Percentiles rank a stretch among this genome's conserved stretches.
Evolutionary conservation across 73 alveolate genomes (phyloP).

Genomic region (Diophrys sp.): DNA sequence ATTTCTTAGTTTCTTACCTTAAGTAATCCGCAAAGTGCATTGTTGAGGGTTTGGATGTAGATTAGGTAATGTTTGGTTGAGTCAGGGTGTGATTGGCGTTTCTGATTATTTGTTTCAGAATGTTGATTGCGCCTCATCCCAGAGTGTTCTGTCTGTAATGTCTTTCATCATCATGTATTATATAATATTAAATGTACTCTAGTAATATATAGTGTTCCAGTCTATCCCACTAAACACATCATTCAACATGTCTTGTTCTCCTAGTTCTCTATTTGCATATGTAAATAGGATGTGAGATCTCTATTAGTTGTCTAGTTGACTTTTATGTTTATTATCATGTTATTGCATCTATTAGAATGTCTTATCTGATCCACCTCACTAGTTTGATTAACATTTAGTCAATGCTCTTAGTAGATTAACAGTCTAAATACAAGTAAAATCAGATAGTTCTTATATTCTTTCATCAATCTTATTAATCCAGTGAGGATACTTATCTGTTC

Average conservation of each 20-base stretch:
- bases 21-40: too few relatives aligned
- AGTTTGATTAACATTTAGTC: not conserved
- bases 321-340: not conserved
- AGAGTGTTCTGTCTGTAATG: not conserved
- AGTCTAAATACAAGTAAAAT: not conserved
- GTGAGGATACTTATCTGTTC: not conserved
- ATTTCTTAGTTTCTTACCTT: too few relatives aligned
- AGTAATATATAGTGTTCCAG: too few relatives aligned
- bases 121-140: too few relatives aligned
- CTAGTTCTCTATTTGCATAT: not conserved
- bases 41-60: too few relatives aligned
- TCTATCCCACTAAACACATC: not conserved
- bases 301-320: not conserved
- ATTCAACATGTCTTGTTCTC: not conserved
- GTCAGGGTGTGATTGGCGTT: too few relatives aligned
- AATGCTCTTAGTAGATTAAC: not conserved
- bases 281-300: not conserved
- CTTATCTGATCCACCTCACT: not conserved
- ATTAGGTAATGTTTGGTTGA: too few relatives aligned
- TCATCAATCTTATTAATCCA: too few relatives aligned
- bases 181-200: too few relatives aligned
- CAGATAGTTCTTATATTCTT: too few relatives aligned
- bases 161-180: not conserved
- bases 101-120: too few relatives aligned
- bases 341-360: not conserved